A percentile compares a stretch with the other conserved stretches of the same genome.
These are phyloP conservation scores for Thozetella sp. DNA, from an alignment of 495 filamentous ascomycete species.

Conservation along the genomic window DNA sequence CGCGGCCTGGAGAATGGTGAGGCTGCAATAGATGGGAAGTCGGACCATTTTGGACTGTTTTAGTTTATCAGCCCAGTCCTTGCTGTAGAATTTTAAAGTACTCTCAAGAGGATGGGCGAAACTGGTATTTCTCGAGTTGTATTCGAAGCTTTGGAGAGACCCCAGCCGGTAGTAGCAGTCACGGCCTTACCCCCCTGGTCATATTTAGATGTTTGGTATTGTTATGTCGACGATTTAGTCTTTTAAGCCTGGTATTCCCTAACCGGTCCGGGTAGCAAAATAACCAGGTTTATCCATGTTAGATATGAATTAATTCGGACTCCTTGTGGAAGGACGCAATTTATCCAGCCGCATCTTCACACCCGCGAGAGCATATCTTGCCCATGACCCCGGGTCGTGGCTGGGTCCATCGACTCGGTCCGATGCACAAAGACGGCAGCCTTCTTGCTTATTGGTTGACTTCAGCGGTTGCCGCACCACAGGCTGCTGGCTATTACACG, in stretches of 20 bases:
- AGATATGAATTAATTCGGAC: background rate
- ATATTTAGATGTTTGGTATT: too few relatives aligned
- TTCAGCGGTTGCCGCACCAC: too few relatives aligned
- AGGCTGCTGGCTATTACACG: too few relatives aligned
- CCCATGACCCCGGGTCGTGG: background rate
- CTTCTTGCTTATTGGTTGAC: too few relatives aligned
- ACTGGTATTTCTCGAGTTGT: too few relatives aligned
- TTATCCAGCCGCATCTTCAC: background rate
- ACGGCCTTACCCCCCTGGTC: too few relatives aligned
- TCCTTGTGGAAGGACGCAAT: background rate
- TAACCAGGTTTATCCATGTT: background rate
- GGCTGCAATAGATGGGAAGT: background rate
- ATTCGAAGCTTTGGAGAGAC: too few relatives aligned
- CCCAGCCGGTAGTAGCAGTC: too few relatives aligned
- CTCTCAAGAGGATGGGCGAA: background rate
- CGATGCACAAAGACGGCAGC: too few relatives aligned
- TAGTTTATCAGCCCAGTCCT: background rate
- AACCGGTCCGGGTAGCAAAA: too few relatives aligned
- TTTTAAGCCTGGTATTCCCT: too few relatives aligned
- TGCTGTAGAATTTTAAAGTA: background rate
- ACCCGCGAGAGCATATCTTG: background rate
- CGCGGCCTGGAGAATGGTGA: slow-evolving; percentile 1
- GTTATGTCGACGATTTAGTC: too few relatives aligned
- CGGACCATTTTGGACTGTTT: background rate
- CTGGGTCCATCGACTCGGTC: background rate